Percentiles rank a stretch among this genome's conserved stretches.
Evolutionary conservation across 169 alveolate species (phyloP).

Genomic region (Cryptosporidium sp.): DNA sequence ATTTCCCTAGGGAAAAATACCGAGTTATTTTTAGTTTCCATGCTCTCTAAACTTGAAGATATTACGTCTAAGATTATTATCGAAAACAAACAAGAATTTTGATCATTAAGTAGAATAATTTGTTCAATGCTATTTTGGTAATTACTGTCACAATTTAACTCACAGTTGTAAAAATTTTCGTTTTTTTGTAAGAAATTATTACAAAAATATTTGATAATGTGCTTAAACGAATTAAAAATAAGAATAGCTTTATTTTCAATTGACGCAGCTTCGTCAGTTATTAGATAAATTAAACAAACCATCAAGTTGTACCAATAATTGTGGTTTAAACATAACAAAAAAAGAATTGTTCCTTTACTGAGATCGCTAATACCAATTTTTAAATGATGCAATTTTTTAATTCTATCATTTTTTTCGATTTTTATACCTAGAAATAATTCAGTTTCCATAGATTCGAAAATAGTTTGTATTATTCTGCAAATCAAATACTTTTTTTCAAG

Average conservation of each 20-base stretch:
- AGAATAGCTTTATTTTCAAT: neutral
- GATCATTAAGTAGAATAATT: slow-evolving; percentile 15
- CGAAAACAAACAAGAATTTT: slow-evolving; percentile 33
- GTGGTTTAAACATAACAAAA: neutral
- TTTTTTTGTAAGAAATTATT: neutral
- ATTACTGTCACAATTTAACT: neutral
- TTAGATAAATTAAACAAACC: slow-evolving; percentile 16
- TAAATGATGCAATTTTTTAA: neutral
- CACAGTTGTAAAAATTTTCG: neutral
- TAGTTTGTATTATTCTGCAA: neutral
- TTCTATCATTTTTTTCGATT: neutral
- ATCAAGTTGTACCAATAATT: slow-evolving; percentile 44
- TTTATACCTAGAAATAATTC: neutral
- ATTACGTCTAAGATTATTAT: neutral
- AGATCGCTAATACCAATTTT: neutral
- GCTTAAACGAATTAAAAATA: neutral
- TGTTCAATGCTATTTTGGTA: neutral
- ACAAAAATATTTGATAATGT: neutral
- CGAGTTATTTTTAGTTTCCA: neutral
- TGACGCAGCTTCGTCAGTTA: neutral
- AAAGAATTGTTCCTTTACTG: neutral
- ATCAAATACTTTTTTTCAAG: neutral
- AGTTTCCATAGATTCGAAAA: neutral
- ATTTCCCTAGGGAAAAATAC: slow-evolving; percentile 47
- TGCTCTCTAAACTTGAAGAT: neutral